Conservation (phyloP, 2,329 filamentous ascomycete genomes). For the Nothomitra cinnamomea region DNA sequence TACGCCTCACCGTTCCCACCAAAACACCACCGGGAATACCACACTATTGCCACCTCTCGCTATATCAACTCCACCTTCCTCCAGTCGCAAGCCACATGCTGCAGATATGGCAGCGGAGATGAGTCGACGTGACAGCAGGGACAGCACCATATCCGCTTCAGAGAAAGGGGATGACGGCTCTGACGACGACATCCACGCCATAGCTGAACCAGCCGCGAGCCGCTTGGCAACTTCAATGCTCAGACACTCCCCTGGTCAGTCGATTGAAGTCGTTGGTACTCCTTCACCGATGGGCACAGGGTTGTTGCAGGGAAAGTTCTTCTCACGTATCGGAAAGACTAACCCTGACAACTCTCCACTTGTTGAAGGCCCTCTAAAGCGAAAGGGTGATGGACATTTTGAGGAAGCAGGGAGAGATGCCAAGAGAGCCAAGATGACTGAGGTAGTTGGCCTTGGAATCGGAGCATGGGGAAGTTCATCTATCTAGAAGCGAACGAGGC, state of each 20-base stretch:
- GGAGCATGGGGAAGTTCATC: constrained; percentile 4
- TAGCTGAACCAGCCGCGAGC: constrained; percentile 60
- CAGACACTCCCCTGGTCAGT: constrained; percentile 34
- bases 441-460: constrained; percentile 5
- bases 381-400: constrained; percentile 16
- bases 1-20: constrained; percentile 39
- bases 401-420: constrained; percentile 15
- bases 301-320: constrained; percentile 43
- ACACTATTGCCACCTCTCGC: constrained; percentile 22
- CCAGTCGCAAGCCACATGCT: constrained; percentile 18
- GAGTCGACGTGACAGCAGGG: constrained; percentile 49
- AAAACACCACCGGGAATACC: constrained; percentile 29
- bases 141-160: constrained; percentile 67
- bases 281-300: constrained; percentile 26
- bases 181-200: constrained; percentile 39
- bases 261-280: constrained; percentile 20
- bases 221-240: constrained; percentile 62
- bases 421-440: constrained; percentile 6
- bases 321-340: constrained; percentile 42
- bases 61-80: constrained; percentile 23
- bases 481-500: not conserved
- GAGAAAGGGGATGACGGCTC: constrained; percentile 31
- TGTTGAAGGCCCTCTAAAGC: constrained; percentile 18
- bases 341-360: constrained; percentile 21
- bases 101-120: not conserved